These are phyloP conservation scores for Talaromyces rugulosus DNA, from an alignment of 2,329 filamentous ascomycete genomes.

Conservation along the genomic window DNA sequence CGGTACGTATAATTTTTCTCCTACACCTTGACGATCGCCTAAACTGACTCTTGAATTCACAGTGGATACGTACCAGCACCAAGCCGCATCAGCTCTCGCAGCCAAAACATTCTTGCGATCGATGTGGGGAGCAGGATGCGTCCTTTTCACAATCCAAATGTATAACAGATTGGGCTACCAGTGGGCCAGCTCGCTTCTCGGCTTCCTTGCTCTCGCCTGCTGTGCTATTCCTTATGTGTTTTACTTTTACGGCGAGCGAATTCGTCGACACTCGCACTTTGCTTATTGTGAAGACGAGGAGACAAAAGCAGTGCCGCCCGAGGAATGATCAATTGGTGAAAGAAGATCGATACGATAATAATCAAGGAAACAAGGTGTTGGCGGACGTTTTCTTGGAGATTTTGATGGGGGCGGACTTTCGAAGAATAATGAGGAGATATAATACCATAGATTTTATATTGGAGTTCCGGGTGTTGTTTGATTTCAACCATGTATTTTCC, in stretches of 20 bases:
- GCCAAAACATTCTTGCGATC: conserved; percentile 76
- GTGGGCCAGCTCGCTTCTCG: conserved; percentile 71
- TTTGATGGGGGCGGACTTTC: neutral
- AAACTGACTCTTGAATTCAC: conserved; percentile 14
- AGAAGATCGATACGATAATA: neutral
- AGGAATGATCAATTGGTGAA: neutral
- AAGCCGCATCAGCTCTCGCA: conserved; percentile 75
- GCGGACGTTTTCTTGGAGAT: neutral
- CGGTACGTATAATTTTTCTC: conserved; percentile 21
- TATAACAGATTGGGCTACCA: conserved; percentile 67
- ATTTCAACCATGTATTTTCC: neutral
- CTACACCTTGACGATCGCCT: neutral
- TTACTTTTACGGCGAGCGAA: conserved; percentile 69
- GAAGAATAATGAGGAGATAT: neutral
- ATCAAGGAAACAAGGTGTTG: neutral
- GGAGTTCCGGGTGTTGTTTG: neutral
- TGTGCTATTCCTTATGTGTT: conserved; percentile 81
- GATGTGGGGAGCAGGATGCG: conserved; percentile 73
- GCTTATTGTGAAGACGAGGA: conserved; percentile 62
- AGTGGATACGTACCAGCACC: conserved; percentile 64
- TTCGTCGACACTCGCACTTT: conserved; percentile 65
- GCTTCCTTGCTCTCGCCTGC: conserved; percentile 70
- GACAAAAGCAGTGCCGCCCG: conserved; percentile 16
- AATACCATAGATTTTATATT: too few relatives aligned
- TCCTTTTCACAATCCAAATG: conserved; percentile 81